Evolutionary conservation across 352 stramenopile species (phyloP).

Genomic region (Chrysophaeum taylorii): DNA sequence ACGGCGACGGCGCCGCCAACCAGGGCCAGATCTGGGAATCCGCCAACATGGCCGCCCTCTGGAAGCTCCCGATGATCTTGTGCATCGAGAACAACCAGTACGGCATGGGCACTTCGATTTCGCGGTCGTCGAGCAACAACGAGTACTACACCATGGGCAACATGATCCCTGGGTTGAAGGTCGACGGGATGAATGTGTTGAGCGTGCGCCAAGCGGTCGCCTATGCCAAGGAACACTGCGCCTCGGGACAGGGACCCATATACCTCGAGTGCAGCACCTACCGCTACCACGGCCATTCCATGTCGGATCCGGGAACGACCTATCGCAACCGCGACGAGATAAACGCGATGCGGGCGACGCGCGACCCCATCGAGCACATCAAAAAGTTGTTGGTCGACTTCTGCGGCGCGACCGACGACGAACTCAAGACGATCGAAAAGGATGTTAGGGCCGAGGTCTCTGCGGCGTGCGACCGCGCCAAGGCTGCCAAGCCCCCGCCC

Average conservation of each 20-base stretch:
- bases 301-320: slow-evolving; percentile 98
- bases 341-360: slow-evolving; percentile 89
- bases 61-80: slow-evolving; percentile 98
- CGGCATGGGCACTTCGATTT: slow-evolving; percentile 97
- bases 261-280: slow-evolving; percentile 99
- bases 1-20: slow-evolving; percentile 95
- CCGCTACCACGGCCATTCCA: slow-evolving; percentile 99
- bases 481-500: slow-evolving; percentile 47
- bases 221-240: slow-evolving; percentile 88
- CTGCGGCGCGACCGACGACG: slow-evolving; percentile 80
- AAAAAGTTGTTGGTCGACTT: slow-evolving; percentile 93
- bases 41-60: slow-evolving; percentile 92
- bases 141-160: slow-evolving; percentile 99
- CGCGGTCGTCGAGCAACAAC: slow-evolving; percentile 87
- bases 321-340: slow-evolving; percentile 99
- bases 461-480: slow-evolving; percentile 58
- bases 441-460: slow-evolving; percentile 93
- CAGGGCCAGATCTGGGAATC: slow-evolving; percentile 93
- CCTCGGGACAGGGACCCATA: slow-evolving; percentile 92
- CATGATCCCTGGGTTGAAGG: slow-evolving; percentile 96
- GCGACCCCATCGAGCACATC: slow-evolving; percentile 95
- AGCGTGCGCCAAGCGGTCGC: slow-evolving; percentile 87
- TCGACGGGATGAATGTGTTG: slow-evolving; percentile 99
- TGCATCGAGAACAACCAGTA: slow-evolving; percentile 99
- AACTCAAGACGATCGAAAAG: slow-evolving; percentile 99